Evolutionary conservation across 768 basidiomycete species (phyloP), one percentile per base, ranked within the genome.

Genomic region (Collybia sp.): DNA sequence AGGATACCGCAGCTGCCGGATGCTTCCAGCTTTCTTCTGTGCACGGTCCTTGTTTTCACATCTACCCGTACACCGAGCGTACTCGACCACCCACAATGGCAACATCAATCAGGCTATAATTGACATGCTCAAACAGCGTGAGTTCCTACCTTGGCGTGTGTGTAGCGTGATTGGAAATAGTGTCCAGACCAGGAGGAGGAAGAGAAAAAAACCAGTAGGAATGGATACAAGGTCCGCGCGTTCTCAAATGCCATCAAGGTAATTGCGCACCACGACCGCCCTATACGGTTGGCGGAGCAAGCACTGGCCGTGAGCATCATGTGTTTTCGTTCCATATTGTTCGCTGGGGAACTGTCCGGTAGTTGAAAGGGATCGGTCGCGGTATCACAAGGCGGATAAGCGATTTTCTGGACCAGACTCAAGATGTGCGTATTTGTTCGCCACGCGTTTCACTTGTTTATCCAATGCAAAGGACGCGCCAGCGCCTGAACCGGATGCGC

Each of bases 161-260:
- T 36, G 40, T 13, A 18, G 18, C 13, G 19, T 43, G 10, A 49
- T 40, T 36, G 30, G 54, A 19, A 33, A 35, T 17, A 5, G n/a
- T 17, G 34, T 37, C 54, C 40, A 72, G 79, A 71, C 56, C 67
- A 70, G 58, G 57, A 70, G 39, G 67, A 70, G 13, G 79, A 79
- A 50, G 62, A 67, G n/a, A 40, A 52, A 6, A 64, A 63, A 11
- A 46, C 54, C 13, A 46, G 47, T 12, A 46, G 62, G n/a, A 80
- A 79, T 48, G 48, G 49, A 4, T 79, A 67, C 64, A 80, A 77
- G 63, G 59, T 80, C 13, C 66, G 69, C 44, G 75, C 79, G 16
- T 80, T 75, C 51, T 60, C 62, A 37, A 68, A 60, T 46, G 79
- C 79, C 2, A 77, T 82, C 44, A 61, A 58, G 6, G 62, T 60